Conservation (phyloP, 805 yeast species). For the Tetrapisispora pingtungensis region DNA sequence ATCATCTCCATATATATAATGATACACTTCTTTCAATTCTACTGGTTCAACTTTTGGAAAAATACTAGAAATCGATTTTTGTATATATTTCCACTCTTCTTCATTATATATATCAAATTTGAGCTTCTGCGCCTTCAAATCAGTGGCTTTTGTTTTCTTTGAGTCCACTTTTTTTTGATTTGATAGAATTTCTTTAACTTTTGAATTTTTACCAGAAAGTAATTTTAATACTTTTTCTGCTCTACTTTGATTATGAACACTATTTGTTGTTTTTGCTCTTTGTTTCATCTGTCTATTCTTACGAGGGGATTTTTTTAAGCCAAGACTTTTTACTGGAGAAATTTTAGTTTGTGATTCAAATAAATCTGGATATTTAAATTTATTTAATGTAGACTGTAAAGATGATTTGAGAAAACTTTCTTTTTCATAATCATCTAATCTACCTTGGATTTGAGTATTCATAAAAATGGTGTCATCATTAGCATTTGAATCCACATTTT, state of each 20-base stretch:
- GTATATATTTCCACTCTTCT: constrained; percentile 23
- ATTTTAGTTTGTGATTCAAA: background rate
- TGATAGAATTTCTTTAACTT: constrained; percentile 20
- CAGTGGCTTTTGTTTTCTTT: background rate
- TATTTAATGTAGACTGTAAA: constrained; percentile 11
- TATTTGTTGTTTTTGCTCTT: background rate
- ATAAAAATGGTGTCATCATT: constrained; percentile 13
- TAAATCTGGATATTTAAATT: constrained; percentile 13
- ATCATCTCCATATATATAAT: constrained; percentile 19
- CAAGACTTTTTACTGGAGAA: background rate
- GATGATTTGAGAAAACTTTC: constrained; percentile 9
- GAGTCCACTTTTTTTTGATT: constrained; percentile 3
- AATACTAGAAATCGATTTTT: constrained; percentile 9
- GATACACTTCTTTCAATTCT: constrained; percentile 17
- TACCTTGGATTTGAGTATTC: constrained; percentile 27
- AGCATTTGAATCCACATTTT: too few species aligned
- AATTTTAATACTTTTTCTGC: constrained; percentile 13
- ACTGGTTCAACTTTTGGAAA: constrained; percentile 16
- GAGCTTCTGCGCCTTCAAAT: background rate
- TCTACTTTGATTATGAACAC: constrained; percentile 4
- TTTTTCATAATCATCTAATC: constrained; percentile 20
- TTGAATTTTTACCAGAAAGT: constrained; percentile 26
- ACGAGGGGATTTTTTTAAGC: background rate
- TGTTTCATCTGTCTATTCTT: background rate
- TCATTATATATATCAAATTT: constrained; percentile 20